Evolutionary conservation across 805 yeast genomes (phyloP).

Genomic region (Candida easanensis): DNA sequence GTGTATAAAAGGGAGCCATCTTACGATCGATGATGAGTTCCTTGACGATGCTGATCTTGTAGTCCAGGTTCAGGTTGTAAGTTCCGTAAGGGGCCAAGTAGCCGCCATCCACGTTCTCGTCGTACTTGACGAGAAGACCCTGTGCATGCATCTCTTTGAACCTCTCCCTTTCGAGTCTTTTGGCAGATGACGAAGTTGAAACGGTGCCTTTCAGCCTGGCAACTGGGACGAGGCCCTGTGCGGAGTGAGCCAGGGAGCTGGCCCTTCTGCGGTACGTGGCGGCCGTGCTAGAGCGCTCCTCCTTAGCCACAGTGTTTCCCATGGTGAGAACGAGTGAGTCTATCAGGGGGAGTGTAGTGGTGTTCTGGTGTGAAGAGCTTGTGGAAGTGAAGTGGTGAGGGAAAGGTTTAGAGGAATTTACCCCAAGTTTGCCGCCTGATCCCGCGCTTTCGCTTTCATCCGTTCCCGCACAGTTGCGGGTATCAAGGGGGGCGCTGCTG

Average conservation of each 20-base stretch:
- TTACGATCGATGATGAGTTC: constrained; percentile 63
- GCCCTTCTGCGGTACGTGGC: constrained; percentile 13
- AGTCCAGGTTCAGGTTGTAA: constrained; percentile 72
- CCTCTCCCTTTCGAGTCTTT: constrained; percentile 50
- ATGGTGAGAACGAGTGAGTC: constrained; percentile 21
- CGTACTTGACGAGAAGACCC: constrained; percentile 55
- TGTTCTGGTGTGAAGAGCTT: not conserved
- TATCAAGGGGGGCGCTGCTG: too few species aligned
- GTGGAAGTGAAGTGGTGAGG: not conserved
- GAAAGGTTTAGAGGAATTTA: not conserved
- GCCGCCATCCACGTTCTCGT: constrained; percentile 91
- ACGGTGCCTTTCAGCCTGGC: not conserved
- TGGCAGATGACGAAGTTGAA: constrained; percentile 15
- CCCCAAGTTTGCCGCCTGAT: constrained; percentile 3
- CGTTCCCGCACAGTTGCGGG: too few species aligned
- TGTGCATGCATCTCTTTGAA: constrained; percentile 51
- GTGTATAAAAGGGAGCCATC: constrained; percentile 88
- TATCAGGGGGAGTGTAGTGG: not conserved
- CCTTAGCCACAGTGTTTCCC: constrained; percentile 49
- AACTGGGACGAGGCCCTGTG: constrained; percentile 5
- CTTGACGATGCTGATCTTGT: constrained; percentile 70
- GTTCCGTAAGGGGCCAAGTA: constrained; percentile 89
- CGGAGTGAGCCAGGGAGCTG: constrained; percentile 7
- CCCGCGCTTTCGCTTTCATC: constrained; percentile 1
- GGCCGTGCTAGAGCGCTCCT: constrained; percentile 28